Evolutionary conservation across 2,329 filamentous ascomycete species (phyloP), one percentile per base, ranked within the genome.

Genomic region (Aspergillus pseudotamarii): DNA sequence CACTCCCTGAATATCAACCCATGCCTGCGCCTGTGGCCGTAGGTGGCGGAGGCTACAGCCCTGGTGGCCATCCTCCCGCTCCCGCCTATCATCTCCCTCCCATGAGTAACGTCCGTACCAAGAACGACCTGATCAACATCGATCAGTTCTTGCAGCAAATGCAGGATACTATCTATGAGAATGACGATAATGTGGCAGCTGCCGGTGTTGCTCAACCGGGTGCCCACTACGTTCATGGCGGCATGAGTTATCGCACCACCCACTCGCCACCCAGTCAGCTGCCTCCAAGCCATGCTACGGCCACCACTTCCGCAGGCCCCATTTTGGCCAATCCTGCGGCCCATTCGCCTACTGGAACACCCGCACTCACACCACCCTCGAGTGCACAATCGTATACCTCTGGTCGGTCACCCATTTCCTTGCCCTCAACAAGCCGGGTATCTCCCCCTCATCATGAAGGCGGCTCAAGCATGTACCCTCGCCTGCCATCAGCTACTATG

Each of bases 111-210:
- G 85, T 96, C 61, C 89, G 94, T 74, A 97, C 94, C 56, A 97
- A 98, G 85, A 93, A 89, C 76, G 95, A 99, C 76, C 84, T 99
- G 50, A 83, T 96, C 76, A 93, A 96, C 76, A 94, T 98, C 73
- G 95, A 98, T 77, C 91, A 93, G 74, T 92, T 98, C 77, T 87
- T 99, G 60, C 93, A 97, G 80, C 93, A 97, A 80, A 94, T 98
- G 85, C 94, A 97, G 80, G 89, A 91, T 68, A 97, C 94, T 53
- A 93, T 98, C 56, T 98, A 98, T 76, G 95, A 98, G 81, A 96
- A 90, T 77, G 89, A 93, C 60, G 92, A 89, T 71, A 90, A 93
- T 57, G 90, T 93, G 36, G 92, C 92, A 2, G 88, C 88, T 14
- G 90, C 91, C 50, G 91, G 92, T 62, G 87, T 96, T 63, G 91